phyloP scores from a whole-genome alignment of 2,329 filamentous ascomycete species.

The Exophiala lecanii-corni region DNA sequence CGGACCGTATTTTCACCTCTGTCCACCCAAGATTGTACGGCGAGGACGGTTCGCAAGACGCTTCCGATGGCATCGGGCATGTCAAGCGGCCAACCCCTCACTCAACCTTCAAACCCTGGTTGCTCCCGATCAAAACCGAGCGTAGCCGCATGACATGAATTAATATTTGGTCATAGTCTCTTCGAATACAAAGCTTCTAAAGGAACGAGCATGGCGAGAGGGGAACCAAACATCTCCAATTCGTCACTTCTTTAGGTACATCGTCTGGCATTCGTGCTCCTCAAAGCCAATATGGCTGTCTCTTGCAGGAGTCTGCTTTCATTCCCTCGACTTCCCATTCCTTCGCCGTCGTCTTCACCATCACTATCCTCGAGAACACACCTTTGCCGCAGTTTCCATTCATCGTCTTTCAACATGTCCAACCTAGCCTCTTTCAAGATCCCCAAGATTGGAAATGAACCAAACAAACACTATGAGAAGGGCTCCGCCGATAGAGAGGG shows the following conservation, averaged over 20 bases:
- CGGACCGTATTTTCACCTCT: neutral
- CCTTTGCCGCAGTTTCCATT: conserved; percentile 18
- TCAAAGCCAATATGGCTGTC: conserved; percentile 11
- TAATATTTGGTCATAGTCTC: conserved; percentile 1
- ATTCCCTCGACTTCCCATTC: conserved; percentile 7
- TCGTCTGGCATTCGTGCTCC: neutral
- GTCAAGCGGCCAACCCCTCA: neutral
- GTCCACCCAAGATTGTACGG: neutral
- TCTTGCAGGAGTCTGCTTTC: conserved; percentile 13
- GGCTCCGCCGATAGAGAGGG: conserved; percentile 73
- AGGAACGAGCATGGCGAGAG: conserved; percentile 1
- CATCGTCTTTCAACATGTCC: conserved; percentile 32
- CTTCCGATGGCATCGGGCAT: neutral
- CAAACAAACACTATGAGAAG: conserved; percentile 90
- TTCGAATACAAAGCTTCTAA: conserved; percentile 1
- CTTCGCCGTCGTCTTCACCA: conserved; percentile 10
- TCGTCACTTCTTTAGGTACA: neutral
- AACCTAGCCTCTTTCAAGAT: conserved; percentile 82
- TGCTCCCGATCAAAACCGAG: neutral
- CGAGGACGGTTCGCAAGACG: neutral
- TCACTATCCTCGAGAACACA: too few relatives aligned
- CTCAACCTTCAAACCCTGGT: neutral
- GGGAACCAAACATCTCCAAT: neutral
- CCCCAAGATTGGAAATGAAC: conserved; percentile 83
- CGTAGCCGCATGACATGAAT: neutral